These are phyloP conservation scores for Sarcocystis neurona DNA, from an alignment of 169 alveolate species.

Conservation along the genomic window DNA sequence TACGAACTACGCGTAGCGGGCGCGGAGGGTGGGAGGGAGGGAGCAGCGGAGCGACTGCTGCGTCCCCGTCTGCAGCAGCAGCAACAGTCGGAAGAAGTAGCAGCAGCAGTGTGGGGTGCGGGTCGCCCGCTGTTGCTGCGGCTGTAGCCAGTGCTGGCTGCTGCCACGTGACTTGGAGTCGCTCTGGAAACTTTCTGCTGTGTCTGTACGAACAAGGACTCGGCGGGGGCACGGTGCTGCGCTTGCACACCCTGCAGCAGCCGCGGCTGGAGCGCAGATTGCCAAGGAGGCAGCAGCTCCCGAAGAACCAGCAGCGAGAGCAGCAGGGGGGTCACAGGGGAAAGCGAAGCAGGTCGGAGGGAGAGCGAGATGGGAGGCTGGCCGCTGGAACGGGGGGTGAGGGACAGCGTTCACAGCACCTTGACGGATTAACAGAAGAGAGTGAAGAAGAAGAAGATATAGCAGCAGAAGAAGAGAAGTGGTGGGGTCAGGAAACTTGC, in stretches of 20 bases:
- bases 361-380: too few relatives aligned
- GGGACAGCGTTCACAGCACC: too few relatives aligned
- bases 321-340: too few relatives aligned
- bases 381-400: too few relatives aligned
- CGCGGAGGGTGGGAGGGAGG: constrained; percentile 18
- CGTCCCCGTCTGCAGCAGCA: not conserved
- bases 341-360: too few relatives aligned
- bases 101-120: constrained; percentile 5
- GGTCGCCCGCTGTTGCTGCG: not conserved
- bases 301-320: too few relatives aligned
- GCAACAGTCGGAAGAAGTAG: not conserved
- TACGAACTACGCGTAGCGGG: too few relatives aligned
- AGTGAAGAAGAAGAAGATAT: not conserved
- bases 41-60: not conserved
- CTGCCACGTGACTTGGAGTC: constrained; percentile 3
- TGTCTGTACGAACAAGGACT: constrained; percentile 2
- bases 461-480: not conserved
- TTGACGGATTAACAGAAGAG: not conserved
- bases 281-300: too few relatives aligned
- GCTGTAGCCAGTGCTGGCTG: constrained; percentile 21
- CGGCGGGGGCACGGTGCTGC: constrained; percentile 23
- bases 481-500: too few relatives aligned
- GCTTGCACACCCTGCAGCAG: too few relatives aligned
- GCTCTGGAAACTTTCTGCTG: constrained; percentile 19
- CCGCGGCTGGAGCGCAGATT: too few relatives aligned